These are phyloP conservation scores for Fusarium sp. DNA, from an alignment of 2,329 filamentous ascomycete genomes.

Conservation along the genomic window DNA sequence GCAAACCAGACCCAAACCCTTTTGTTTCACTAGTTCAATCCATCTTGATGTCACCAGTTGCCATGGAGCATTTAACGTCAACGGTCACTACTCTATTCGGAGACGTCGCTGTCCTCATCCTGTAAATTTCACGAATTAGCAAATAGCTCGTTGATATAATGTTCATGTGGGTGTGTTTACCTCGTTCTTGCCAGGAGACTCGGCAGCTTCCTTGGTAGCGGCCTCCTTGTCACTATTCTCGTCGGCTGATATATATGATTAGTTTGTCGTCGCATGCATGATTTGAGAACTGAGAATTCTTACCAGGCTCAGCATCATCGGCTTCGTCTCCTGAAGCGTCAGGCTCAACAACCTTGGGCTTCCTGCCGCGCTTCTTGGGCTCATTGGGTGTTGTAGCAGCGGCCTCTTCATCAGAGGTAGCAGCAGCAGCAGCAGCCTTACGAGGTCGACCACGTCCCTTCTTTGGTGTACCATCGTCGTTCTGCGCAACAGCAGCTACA, in stretches of 20 bases:
- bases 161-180: slow-evolving; percentile 42
- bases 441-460: slow-evolving; percentile 48
- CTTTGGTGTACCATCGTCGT: slow-evolving; percentile 29
- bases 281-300: neutral
- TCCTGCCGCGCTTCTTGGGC: slow-evolving; percentile 48
- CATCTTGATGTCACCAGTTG: neutral
- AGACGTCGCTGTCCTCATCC: slow-evolving; percentile 41
- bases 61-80: neutral
- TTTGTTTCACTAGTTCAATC: slow-evolving; percentile 8
- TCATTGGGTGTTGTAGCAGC: slow-evolving; percentile 38
- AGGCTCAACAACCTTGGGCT: slow-evolving; percentile 43
- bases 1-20: slow-evolving; percentile 11
- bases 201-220: slow-evolving; percentile 7
- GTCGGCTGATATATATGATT: slow-evolving; percentile 22
- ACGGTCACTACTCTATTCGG: slow-evolving; percentile 15
- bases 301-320: slow-evolving; percentile 5
- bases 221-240: slow-evolving; percentile 32
- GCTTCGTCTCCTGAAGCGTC: slow-evolving; percentile 32
- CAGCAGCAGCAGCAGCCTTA: slow-evolving; percentile 39
- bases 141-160: slow-evolving; percentile 45
- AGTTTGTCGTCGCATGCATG: slow-evolving; percentile 1
- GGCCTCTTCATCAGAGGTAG: slow-evolving; percentile 28
- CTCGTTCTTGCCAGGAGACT: slow-evolving; percentile 44
- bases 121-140: slow-evolving; percentile 45
- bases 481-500: neutral